Percentiles rank a stretch among this genome's conserved stretches.
Evolutionary conservation across 2,329 filamentous ascomycete species (phyloP).

Genomic region (Aureobasidium subglaciale): DNA sequence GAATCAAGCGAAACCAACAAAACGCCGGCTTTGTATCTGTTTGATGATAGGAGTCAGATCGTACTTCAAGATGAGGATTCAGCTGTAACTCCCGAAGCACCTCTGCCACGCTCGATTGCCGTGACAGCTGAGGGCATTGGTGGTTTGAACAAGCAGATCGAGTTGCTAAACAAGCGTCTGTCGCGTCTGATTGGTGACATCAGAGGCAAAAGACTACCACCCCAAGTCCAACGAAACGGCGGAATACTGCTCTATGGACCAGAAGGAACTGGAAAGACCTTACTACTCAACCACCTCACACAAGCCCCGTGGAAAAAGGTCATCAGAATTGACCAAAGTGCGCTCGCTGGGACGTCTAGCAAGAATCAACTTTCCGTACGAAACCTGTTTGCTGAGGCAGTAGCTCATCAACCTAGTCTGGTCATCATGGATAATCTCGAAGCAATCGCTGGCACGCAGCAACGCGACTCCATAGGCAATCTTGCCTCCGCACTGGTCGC

Average conservation of each 20-base stretch:
- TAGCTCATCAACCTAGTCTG: constrained; percentile 63
- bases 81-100: constrained; percentile 10
- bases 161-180: constrained; percentile 61
- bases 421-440: constrained; percentile 75
- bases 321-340: constrained; percentile 49
- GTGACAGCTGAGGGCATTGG: constrained; percentile 50
- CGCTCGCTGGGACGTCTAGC: constrained; percentile 31
- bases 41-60: constrained; percentile 23
- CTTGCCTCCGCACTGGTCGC: constrained; percentile 38
- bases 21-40: constrained; percentile 15
- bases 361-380: constrained; percentile 49
- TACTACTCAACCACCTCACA: constrained; percentile 62
- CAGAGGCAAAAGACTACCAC: constrained; percentile 14
- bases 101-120: constrained; percentile 16
- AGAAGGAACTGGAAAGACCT: constrained; percentile 76
- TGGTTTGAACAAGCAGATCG: constrained; percentile 59
- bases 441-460: constrained; percentile 54
- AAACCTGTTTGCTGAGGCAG: constrained; percentile 63
- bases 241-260: constrained; percentile 73
- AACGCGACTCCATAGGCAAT: constrained; percentile 34
- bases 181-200: constrained; percentile 26
- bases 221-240: constrained; percentile 34
- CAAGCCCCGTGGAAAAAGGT: constrained; percentile 62
- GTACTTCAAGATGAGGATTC: constrained; percentile 22
- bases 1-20: constrained; percentile 23